Base-by-base conservation (phyloP, 2,329 filamentous ascomycete genomes). In the Aureobasidium sp. region DNA sequence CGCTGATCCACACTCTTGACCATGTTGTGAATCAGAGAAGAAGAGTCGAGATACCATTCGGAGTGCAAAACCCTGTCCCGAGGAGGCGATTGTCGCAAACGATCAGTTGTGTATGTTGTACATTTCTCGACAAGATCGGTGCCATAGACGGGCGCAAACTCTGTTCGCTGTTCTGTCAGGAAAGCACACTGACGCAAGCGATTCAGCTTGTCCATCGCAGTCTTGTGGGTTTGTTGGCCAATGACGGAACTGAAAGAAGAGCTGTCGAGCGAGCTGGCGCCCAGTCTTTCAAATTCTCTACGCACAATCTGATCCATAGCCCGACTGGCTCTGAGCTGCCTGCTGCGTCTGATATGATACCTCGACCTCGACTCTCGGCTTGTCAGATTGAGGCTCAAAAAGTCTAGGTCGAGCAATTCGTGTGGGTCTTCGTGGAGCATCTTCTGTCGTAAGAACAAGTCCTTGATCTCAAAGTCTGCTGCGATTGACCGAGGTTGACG, bases 121-220 rank as follows among this genome's bases (percentile, higher is more conserved):
- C 0, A 85, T 89, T 88, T 80, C 31, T 91, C 82, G n/a, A 93
- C 79, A n/a, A 96, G 77, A 47, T 85, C 86, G 67, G 84, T 87
- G 52, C 91, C 91, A 70, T 93, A 96, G 1, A 96, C 82, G 0
- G 92, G 91, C 37, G 84, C 83, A 66, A 89, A 87, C 67, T 94
- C 88, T 37, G 91, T 87, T 2, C 91, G 87, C 29, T 94, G 82
- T 0, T 87, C 87, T 68, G 95, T 95, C 25, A 95, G 78, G 68
- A 91, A 91, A 25, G 92, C 84, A 64, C 85, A 89, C 65, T 90
- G 87, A 69, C 91, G 90, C 34, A 97, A 78, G 71, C 93, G 89
- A 62, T 91, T 87, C 69, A 89, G 88, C 58, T 85, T 84, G 22
- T 82, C 82, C 81, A 84, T 90, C 66, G 87, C 82, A 44, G 83